Conservation (phyloP, 768 basidiomycete genomes). For the Tylopilus sp. region DNA sequence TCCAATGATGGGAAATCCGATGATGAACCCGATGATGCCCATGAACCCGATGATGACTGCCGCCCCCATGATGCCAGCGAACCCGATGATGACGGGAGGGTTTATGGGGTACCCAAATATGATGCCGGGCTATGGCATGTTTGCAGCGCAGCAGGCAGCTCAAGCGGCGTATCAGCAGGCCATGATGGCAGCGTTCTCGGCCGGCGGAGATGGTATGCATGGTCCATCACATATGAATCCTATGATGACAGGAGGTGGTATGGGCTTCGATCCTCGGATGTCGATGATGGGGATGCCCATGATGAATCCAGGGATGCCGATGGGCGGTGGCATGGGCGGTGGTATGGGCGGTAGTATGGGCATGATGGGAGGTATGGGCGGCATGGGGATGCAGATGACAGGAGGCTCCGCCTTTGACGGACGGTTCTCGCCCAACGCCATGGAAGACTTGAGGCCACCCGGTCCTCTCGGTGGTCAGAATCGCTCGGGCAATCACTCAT, state of each 20-base stretch:
- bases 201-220: constrained; percentile 58
- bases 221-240: constrained; percentile 42
- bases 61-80: constrained; percentile 48
- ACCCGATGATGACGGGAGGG: constrained; percentile 54
- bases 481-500: constrained; percentile 33
- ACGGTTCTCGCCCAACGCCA: constrained; percentile 42
- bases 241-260: constrained; percentile 55
- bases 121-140: constrained; percentile 52
- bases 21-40: constrained; percentile 46
- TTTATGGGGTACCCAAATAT: constrained; percentile 40
- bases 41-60: constrained; percentile 59
- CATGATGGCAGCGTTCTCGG: constrained; percentile 79
- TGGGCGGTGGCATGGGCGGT: constrained; percentile 45
- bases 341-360: constrained; percentile 42
- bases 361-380: constrained; percentile 44
- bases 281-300: constrained; percentile 78
- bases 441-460: constrained; percentile 32
- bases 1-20: constrained; percentile 74
- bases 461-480: constrained; percentile 24
- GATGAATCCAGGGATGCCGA: constrained; percentile 46
- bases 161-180: constrained; percentile 86
- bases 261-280: constrained; percentile 71
- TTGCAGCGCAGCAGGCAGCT: constrained; percentile 79
- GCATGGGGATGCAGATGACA: constrained; percentile 56
- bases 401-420: constrained; percentile 60